Base-by-base conservation (phyloP, 2,329 filamentous ascomycete genomes). In the Eurotiales sp. region DNA sequence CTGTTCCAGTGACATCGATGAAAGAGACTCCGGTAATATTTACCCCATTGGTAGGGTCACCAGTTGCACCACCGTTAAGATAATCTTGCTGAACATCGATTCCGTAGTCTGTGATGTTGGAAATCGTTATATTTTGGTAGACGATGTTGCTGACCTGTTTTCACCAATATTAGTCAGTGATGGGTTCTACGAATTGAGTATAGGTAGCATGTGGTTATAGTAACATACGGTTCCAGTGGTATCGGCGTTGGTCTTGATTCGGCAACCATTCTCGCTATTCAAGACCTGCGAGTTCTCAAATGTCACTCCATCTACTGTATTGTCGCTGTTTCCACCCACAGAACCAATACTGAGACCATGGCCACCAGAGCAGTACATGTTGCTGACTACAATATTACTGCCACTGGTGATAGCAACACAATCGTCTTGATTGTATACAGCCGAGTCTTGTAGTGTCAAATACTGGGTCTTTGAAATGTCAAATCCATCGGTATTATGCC, bases 371-470 rank as follows among this genome's bases (percentile, higher is more conserved):
- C 77, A 80, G 19, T 66, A 64, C 19, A 71, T 70, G 36, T 69
- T 68, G 3, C 65, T 65, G 59, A 77, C 72, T 12, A 63, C 59
- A 51, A 72, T 71, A 56, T 65, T 67, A 12, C 42, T 45, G 15
- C 42, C 42, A 34, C 42, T 34, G 17, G 42, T 45, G 19, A 34
- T 19, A 11, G 80, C 80, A 8, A 83, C 69, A 57, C 80, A 84
- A 59, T 83, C 80, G 50, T 84, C 81, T 66, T 83, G 81, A 71
- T 83, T 83, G 63, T 79, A 74, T 50, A 84, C 72, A 27, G 70
- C 72, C 37, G 78, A 77, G 34, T 74, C 75, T 21, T 68, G 70
- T 55, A 83, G 82, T 54, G 70, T 74, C 22, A 83, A 70, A 42
- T 71, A 70, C 19, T 60, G 69, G 34, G 73, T 79, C 34, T 63